Percentiles rank a stretch among this genome's conserved stretches.
phyloP scores from a whole-genome alignment of 2,329 filamentous ascomycete genomes.

The Grosmannia huntii region DNA sequence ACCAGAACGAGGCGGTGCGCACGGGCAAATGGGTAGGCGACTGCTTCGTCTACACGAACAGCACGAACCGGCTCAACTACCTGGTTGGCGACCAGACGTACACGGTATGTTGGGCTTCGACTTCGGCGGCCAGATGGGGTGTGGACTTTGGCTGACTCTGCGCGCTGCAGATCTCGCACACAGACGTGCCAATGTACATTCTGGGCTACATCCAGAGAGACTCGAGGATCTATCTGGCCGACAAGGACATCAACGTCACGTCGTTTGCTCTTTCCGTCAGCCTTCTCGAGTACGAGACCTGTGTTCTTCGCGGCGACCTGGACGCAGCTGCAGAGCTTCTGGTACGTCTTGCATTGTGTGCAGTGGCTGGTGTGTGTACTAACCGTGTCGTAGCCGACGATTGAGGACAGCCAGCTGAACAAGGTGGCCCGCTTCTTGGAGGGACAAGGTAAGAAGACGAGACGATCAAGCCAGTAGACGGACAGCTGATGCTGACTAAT shows the following conservation, averaged over 20 bases:
- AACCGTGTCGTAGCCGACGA: conserved; percentile 35
- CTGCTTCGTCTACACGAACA: conserved; percentile 98
- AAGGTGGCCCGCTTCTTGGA: conserved; percentile 95
- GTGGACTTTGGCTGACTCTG: neutral
- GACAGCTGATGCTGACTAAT: neutral
- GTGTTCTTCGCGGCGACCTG: conserved; percentile 87
- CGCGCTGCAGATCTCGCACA: conserved; percentile 51
- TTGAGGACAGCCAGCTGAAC: conserved; percentile 89
- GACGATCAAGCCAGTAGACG: too few species aligned
- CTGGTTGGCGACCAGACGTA: conserved; percentile 96
- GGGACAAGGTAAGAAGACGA: conserved; percentile 62
- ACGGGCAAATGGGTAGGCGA: conserved; percentile 98
- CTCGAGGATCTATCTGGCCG: conserved; percentile 85
- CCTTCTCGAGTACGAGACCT: conserved; percentile 92
- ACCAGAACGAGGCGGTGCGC: conserved; percentile 84
- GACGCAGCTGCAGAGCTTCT: conserved; percentile 82
- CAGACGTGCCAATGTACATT: conserved; percentile 89
- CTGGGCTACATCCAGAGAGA: conserved; percentile 92
- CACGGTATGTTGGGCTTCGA: conserved; percentile 44
- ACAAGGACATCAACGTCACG: conserved; percentile 88
- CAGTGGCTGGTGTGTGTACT: neutral
- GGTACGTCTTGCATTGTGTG: neutral
- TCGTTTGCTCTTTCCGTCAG: conserved; percentile 85
- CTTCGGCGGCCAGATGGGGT: neutral
- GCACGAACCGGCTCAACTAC: conserved; percentile 92